Base-by-base conservation (phyloP, 768 basidiomycete genomes). In the Rhodosporidiobolus sp. region DNA sequence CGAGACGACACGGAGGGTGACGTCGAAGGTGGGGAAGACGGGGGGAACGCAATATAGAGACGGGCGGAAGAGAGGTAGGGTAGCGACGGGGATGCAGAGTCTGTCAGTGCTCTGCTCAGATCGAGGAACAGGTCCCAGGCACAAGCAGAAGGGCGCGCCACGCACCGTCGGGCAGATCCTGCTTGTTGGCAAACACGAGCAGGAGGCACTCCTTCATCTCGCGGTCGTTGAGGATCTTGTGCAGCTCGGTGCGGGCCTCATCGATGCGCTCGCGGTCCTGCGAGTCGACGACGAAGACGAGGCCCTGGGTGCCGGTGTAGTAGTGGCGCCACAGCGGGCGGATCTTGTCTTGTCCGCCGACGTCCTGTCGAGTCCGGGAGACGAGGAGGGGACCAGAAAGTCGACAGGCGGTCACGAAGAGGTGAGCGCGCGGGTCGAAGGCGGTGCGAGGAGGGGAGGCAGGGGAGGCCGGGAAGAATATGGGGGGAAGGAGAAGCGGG, bases 311-410 rank as follows among this genome's bases (percentile, higher is more conserved):
- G 72, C 95, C 95, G 20, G 95, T 97, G 84, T 97, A 98, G 83
- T 98, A 98, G 83, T 98, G 95, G 83, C 95, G 86, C 95, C 95
- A 98, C 53, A 98, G 85, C 34, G 95, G 95, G 62, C 95, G 87
- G 80, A 98, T 98, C 86, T 98, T 98, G 85, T 98, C 95, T 83
- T 98, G 95, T n/a, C 95, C 95, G 78, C 95, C 95, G 52, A 98
- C 95, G 61, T 79, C 78, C 78, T 79, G 71, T 32, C 30, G 2
- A 43, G 14, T 11, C 16, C 22, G 17, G 43, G 43, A 32, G 24
- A 26, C 16, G 32, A 28, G 49, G 52, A 46, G n/a, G 16, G 4
- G 28, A 32, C n/a, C 26, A 32, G 50, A 49, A 28, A 58, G 69
- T 9, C 30, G n/a, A n/a, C n/a, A n/a, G n/a, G n/a, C n/a, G 38